Evolutionary conservation across 805 yeast genomes (phyloP).

Genomic region (Kodamaea kaohsiungensis): DNA sequence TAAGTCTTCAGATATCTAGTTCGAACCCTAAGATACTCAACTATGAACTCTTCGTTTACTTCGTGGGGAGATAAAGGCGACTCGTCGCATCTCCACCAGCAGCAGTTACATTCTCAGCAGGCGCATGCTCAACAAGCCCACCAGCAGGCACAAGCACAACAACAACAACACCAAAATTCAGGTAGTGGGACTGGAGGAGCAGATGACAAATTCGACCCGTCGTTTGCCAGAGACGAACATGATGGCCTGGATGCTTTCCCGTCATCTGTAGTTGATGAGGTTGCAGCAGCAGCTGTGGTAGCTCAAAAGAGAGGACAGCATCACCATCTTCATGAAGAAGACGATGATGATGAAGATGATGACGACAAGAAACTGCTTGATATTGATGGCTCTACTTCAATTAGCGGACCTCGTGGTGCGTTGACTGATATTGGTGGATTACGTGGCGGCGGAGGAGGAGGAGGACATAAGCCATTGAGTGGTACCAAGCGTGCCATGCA

Average conservation of each 20-base stretch:
- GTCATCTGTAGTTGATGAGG: conserved; percentile 22
- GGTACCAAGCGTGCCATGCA: conserved; percentile 87
- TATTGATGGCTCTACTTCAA: not conserved
- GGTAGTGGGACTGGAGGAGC: conserved; percentile 3
- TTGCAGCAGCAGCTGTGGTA: conserved; percentile 28
- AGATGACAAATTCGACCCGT: conserved; percentile 33
- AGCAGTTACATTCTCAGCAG: conserved; percentile 9
- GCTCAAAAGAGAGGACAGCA: conserved; percentile 16
- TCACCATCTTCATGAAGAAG: conserved; percentile 5
- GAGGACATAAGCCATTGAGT: conserved; percentile 39
- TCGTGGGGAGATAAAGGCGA: conserved; percentile 28
- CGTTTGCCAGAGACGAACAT: conserved; percentile 28
- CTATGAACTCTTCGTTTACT: conserved; percentile 25
- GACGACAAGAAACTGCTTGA: conserved; percentile 12
- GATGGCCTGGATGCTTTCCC: conserved; percentile 20
- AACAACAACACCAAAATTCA: conserved; percentile 5
- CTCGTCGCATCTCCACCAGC: conserved; percentile 7
- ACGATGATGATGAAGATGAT: conserved; percentile 10
- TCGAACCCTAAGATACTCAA: conserved; percentile 6
- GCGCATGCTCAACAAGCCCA: conserved; percentile 11
- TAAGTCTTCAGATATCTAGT: conserved; percentile 7
- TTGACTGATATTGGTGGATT: conserved; percentile 9
- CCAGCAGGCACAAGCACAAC: conserved; percentile 9
- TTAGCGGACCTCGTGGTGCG: conserved; percentile 8
- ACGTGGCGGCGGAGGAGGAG: conserved; percentile 18